Percentiles rank a stretch among this genome's conserved stretches.
Conservation (phyloP, 768 basidiomycete species). For the Trametopsis cervina region DNA sequence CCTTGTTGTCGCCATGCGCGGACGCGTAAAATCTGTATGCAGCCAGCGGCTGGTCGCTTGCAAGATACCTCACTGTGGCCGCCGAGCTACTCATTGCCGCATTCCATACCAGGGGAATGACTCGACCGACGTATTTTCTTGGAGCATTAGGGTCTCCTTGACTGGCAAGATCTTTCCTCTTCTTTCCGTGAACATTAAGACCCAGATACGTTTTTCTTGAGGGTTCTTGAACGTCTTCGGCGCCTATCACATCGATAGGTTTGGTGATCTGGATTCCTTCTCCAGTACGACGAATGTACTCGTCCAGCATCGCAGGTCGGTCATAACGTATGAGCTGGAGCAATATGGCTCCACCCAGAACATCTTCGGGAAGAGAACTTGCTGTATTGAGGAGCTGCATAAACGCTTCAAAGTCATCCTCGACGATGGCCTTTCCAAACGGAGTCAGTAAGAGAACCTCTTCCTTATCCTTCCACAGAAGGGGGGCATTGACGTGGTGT, state of each 20-base stretch:
- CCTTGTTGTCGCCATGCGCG: slow-evolving; percentile 34
- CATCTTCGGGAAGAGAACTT: slow-evolving; percentile 25
- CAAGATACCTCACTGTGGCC: slow-evolving; percentile 40
- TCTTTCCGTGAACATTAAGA: slow-evolving; percentile 58
- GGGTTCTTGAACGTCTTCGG: slow-evolving; percentile 22
- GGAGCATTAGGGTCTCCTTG: slow-evolving; percentile 39
- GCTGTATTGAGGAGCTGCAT: slow-evolving; percentile 40
- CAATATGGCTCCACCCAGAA: slow-evolving; percentile 19
- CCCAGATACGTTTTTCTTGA: slow-evolving; percentile 47
- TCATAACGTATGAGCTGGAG: slow-evolving; percentile 34
- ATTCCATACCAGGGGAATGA: slow-evolving; percentile 34
- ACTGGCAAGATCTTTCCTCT: slow-evolving; percentile 44
- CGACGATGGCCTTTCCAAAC: slow-evolving; percentile 29
- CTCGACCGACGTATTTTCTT: background rate
- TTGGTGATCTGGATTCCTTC: slow-evolving; percentile 14
- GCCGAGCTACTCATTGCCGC: slow-evolving; percentile 29
- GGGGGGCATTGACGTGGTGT: slow-evolving; percentile 4
- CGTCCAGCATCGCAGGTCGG: slow-evolving; percentile 45
- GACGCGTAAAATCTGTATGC: slow-evolving; percentile 46
- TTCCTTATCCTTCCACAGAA: background rate
- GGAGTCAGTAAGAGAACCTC: background rate
- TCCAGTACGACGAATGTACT: slow-evolving; percentile 49
- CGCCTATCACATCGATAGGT: slow-evolving; percentile 27
- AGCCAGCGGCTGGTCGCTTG: slow-evolving; percentile 35
- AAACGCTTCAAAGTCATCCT: slow-evolving; percentile 46